Evolutionary conservation across 78 protist genomes (phyloP), one percentile per base, ranked within the genome.

Genomic region (Dictyostelium purpureum): DNA sequence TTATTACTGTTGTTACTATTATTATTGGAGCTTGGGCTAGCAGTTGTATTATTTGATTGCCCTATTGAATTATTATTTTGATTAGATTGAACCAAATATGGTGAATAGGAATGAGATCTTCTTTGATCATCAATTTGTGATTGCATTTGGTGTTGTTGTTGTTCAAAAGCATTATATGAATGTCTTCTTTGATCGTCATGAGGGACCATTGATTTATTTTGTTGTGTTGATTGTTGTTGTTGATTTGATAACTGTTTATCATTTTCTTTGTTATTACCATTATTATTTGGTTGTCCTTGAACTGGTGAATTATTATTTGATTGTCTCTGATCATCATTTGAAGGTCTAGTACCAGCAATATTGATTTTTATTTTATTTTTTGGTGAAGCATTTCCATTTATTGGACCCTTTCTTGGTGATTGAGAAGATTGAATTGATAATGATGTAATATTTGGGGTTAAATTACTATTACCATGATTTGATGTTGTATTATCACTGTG

Each of bases 391-490:
- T 54, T 49, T 14, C 78, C 57, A 69, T 38, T 63, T 45, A 26
- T 31, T 33, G 31, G 37, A 52, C 52, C 5, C 28, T 74, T 67
- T 67, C 45, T 51, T 24, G 78, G 90, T 35, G 76, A 67, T 51
- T 67, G 78, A 66, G 70, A 65, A 33, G 33, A 18, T 80, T 69
- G 71, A 3, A 75, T 28, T 7, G 85, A 80, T 26, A 80, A 56
- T 66, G 89, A 63, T 19, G 89, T 80, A 19, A 80, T 80, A 51
- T 80, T 80, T 43, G 85, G 85, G 1, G 85, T 77, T 24, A 77
- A 26, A 40, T 57, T 37, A 38, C 45, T 18, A 49, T 31, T 52
- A 38, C 45, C 9, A 45, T 26, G 35, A 18, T 56, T 56, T 56
- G 47, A 51, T 10, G 42, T 77, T 33, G 70, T 40, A 6, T 26